phyloP scores from a whole-genome alignment of 805 yeast species.

The Yarrowia osloensis region DNA sequence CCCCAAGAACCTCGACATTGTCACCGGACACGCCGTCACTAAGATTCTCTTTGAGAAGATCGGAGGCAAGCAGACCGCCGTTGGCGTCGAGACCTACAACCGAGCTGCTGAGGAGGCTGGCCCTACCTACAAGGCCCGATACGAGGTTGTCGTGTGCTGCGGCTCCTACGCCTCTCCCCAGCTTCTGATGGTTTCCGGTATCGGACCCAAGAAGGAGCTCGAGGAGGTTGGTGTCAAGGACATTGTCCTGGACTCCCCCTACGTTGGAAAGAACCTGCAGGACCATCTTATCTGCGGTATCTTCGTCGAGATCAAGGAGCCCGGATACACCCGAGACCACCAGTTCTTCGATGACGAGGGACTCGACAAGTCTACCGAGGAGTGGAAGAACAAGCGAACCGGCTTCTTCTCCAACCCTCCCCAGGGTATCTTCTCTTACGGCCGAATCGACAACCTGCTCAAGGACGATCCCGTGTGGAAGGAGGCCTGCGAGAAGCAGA shows the following conservation, averaged over 20 bases:
- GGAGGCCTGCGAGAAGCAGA: conserved; percentile 32
- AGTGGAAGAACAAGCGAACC: conserved; percentile 31
- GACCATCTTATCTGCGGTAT: conserved; percentile 40
- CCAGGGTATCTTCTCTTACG: conserved; percentile 29
- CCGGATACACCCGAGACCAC: conserved; percentile 28
- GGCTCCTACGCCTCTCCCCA: conserved; percentile 44
- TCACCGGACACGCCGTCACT: conserved; percentile 30
- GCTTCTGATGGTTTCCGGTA: conserved; percentile 42
- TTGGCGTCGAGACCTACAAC: conserved; percentile 29
- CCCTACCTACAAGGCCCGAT: conserved; percentile 37
- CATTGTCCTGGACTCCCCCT: conserved; percentile 38
- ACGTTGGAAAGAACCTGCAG: conserved; percentile 43
- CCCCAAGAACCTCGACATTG: conserved; percentile 28
- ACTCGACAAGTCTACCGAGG: conserved; percentile 27
- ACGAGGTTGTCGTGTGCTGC: conserved; percentile 40
- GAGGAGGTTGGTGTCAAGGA: conserved; percentile 39
- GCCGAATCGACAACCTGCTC: conserved; percentile 36
- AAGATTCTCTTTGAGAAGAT: conserved; percentile 28
- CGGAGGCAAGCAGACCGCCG: conserved; percentile 29
- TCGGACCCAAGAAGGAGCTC: conserved; percentile 42
- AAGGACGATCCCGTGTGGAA: conserved; percentile 36
- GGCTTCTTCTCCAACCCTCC: conserved; percentile 31
- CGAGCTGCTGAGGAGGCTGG: conserved; percentile 30
- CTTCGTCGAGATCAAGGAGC: conserved; percentile 27
- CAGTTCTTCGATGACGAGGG: conserved; percentile 30